A percentile compares a stretch with the other conserved stretches of the same genome.
Conservation (phyloP, 306 rosid genomes). For the Begonia masoniana region DNA sequence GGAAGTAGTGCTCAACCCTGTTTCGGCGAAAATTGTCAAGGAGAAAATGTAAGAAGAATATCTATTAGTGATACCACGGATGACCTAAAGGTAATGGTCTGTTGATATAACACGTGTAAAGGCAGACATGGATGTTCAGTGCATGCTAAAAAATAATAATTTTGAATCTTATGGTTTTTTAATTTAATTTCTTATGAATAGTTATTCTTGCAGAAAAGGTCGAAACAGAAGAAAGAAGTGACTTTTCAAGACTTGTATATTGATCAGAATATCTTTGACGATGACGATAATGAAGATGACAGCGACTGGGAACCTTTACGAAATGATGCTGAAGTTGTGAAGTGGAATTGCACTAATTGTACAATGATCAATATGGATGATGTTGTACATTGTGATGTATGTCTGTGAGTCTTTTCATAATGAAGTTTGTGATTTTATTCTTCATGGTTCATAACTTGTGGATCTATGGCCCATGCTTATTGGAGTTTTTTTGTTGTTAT, state of each 20-base stretch:
- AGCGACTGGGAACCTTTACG: constrained; percentile 84
- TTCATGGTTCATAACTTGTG: constrained; percentile 8
- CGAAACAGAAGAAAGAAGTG: constrained; percentile 42
- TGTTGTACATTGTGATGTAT: constrained; percentile 46
- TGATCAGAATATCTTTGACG: constrained; percentile 34
- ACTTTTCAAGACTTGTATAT: constrained; percentile 59
- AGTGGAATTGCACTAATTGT: constrained; percentile 90
- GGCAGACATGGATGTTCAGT: constrained; percentile 23
- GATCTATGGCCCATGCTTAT: constrained; percentile 9
- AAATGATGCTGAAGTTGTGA: constrained; percentile 34
- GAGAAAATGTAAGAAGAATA: constrained; percentile 9
- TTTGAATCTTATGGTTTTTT: background rate
- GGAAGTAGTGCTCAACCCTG: constrained; percentile 14
- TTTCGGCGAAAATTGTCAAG: constrained; percentile 18
- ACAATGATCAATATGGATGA: constrained; percentile 51
- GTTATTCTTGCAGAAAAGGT: constrained; percentile 35
- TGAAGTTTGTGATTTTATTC: background rate
- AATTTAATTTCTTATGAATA: constrained; percentile 1
- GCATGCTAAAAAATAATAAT: background rate
- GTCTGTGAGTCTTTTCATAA: constrained; percentile 26
- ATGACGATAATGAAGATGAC: constrained; percentile 49
- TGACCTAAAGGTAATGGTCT: constrained; percentile 4
- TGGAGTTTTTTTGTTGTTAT: constrained; percentile 2
- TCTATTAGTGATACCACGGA: constrained; percentile 10
- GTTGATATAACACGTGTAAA: constrained; percentile 9